phyloP scores from a whole-genome alignment of 1,139 yeast species.

The Lodderomyces jiufengensis region DNA sequence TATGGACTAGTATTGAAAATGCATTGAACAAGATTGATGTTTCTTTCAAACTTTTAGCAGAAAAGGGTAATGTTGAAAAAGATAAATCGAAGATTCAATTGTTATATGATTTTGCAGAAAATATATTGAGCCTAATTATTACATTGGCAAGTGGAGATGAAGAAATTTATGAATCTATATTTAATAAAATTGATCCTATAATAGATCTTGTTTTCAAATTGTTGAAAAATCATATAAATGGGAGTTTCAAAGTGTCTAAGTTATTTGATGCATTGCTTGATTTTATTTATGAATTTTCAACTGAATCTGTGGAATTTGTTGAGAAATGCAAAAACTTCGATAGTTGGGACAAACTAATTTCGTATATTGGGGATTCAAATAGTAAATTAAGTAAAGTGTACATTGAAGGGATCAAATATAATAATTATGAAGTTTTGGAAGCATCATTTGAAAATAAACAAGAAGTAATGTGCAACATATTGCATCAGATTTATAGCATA shows the following conservation, averaged over 20 bases:
- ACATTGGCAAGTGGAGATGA: constrained; percentile 66
- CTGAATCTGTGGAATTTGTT: constrained; percentile 61
- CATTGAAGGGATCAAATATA: constrained; percentile 59
- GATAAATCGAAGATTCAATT: constrained; percentile 45
- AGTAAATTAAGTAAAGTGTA: constrained; percentile 49
- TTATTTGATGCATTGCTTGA: constrained; percentile 55
- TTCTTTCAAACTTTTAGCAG: constrained; percentile 44
- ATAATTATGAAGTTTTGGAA: constrained; percentile 45
- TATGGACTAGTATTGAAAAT: constrained; percentile 58
- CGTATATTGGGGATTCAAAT: constrained; percentile 12
- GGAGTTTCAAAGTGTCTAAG: constrained; percentile 31
- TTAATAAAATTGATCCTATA: constrained; percentile 37
- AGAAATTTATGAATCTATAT: constrained; percentile 52
- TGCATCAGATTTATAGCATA: constrained; percentile 24
- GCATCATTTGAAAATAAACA: constrained; percentile 18
- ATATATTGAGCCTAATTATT: constrained; percentile 63
- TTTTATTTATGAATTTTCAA: constrained; percentile 62
- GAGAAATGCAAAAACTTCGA: constrained; percentile 20
- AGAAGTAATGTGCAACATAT: constrained; percentile 20
- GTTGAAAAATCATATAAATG: constrained; percentile 28
- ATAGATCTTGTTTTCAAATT: constrained; percentile 43
- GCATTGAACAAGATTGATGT: constrained; percentile 48
- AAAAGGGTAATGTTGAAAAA: constrained; percentile 15
- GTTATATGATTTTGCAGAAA: constrained; percentile 68
- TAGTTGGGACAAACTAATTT: constrained; percentile 10